Conservation (phyloP, 352 stramenopile genomes). For the Achlya hypogyna region DNA sequence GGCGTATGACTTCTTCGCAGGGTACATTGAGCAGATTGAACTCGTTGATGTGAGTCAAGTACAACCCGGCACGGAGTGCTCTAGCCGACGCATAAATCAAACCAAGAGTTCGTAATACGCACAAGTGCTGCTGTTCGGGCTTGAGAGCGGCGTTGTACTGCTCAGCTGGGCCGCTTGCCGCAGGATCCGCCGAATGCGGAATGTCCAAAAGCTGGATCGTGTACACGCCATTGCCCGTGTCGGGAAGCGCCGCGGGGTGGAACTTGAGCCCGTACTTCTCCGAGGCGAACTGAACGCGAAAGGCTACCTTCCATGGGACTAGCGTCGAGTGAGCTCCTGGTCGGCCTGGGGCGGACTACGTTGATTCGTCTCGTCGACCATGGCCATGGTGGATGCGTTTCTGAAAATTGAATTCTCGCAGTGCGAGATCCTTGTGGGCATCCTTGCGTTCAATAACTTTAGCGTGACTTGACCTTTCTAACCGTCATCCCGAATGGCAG, state of each 20-base stretch:
- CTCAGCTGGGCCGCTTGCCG: constrained; percentile 38
- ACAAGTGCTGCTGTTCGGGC: constrained; percentile 54
- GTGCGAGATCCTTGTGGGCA: constrained; percentile 6
- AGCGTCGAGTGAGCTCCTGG: not conserved
- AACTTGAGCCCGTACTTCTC: constrained; percentile 75
- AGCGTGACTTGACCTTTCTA: too few relatives aligned
- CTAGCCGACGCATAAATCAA: constrained; percentile 21
- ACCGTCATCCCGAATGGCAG: not conserved
- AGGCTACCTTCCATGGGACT: constrained; percentile 76
- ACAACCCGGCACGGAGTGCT: constrained; percentile 51
- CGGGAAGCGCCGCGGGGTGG: constrained; percentile 60
- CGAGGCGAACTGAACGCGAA: constrained; percentile 71
- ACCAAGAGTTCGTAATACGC: not conserved
- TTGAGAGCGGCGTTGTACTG: constrained; percentile 60
- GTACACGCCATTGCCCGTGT: constrained; percentile 80
- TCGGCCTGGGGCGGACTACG: not conserved
- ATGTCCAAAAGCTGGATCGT: constrained; percentile 69
- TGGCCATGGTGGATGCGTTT: constrained; percentile 1
- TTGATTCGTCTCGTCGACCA: not conserved
- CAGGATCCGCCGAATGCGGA: constrained; percentile 32
- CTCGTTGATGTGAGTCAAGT: constrained; percentile 77
- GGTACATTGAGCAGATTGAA: constrained; percentile 45
- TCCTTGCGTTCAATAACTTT: not conserved
- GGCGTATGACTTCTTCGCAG: constrained; percentile 55
- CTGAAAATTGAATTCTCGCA: not conserved